Percentiles rank a stretch among this genome's conserved stretches.
Conservation (phyloP, 2,329 filamentous ascomycete species). For the Colletotrichum sp. region DNA sequence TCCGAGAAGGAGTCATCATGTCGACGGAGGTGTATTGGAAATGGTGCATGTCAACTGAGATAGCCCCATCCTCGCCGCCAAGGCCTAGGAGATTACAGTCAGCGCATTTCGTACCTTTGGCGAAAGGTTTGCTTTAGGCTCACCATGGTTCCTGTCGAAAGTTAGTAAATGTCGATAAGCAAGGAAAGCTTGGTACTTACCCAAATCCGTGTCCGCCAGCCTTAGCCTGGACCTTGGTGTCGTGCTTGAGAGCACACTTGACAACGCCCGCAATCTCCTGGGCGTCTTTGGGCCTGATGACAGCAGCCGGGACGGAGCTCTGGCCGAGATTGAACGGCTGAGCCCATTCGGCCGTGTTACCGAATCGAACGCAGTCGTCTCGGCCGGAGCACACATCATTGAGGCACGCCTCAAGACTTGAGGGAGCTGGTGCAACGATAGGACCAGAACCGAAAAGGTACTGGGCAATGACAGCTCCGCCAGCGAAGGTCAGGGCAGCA, state of each 20-base stretch:
- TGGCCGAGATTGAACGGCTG: conserved; percentile 57
- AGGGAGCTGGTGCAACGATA: not conserved
- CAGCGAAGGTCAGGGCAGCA: not conserved
- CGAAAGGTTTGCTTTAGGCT: not conserved
- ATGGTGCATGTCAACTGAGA: conserved; percentile 59
- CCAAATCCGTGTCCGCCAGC: conserved; percentile 70
- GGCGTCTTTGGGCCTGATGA: conserved; percentile 58
- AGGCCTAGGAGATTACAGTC: conserved; percentile 32
- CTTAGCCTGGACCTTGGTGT: conserved; percentile 62
- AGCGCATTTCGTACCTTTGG: not conserved
- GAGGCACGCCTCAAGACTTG: conserved; percentile 47
- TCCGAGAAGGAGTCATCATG: conserved; percentile 42
- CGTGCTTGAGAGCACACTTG: conserved; percentile 55
- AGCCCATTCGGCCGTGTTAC: conserved; percentile 46
- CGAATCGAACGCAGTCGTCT: conserved; percentile 46
- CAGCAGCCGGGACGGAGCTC: conserved; percentile 54
- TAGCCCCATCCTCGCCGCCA: conserved; percentile 53
- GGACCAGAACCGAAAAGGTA: not conserved
- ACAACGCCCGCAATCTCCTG: conserved; percentile 61
- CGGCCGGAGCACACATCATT: conserved; percentile 48
- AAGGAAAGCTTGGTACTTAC: conserved; percentile 34
- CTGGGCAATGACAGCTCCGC: not conserved
- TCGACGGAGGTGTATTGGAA: conserved; percentile 61
- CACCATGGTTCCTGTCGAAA: not conserved
- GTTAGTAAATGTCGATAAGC: not conserved